Evolutionary conservation across 306 rosid species (phyloP), one percentile per base, ranked within the genome.

Genomic region (Malus fusca): DNA sequence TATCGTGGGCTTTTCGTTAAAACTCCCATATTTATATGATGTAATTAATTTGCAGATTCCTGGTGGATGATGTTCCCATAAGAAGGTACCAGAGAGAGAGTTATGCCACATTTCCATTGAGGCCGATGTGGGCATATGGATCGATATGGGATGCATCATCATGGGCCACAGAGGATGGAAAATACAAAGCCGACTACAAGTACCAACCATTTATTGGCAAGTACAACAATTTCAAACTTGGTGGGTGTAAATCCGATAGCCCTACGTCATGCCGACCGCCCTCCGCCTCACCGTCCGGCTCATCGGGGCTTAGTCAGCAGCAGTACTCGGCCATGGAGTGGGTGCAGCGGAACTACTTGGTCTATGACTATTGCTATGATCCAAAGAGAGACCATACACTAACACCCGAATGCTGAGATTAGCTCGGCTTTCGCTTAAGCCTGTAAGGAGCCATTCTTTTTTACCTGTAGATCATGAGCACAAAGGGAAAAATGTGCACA

Each of bases 111-210:
- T 95, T 84, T 70, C 99, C 97, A 26, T 25, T 69, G 64, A 84
- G 99, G 64, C 88, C 95, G 71, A 87, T 95, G 99, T 87, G 88
- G 85, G 82, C 82, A 63, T 95, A 90, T 68, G 99, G 98, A 31
- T 90, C 97, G 21, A 90, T 92, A 75, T 92, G 99, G 99, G 99
- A 92, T 80, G 99, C 99, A 46, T 95, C 97, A 23, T 26, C 87
- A 3, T 95, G 99, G 99, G 97, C 99, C 3, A 92, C 97, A 26
- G 97, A 95, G 72, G 82, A 80, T 67, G 99, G 97, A 53, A 95
- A 89, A 83, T 90, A 92, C 96, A 92, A 85, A 71, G 97, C 92
- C 17, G 86, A 95, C 77, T 95, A 95, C 77, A 77, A 56, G 4
- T 90, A 87, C 85, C 93, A 95, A 71, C 99, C 99, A 19, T 95